phyloP scores from a whole-genome alignment of 1,139 yeast species.

The Diutina sp. region DNA sequence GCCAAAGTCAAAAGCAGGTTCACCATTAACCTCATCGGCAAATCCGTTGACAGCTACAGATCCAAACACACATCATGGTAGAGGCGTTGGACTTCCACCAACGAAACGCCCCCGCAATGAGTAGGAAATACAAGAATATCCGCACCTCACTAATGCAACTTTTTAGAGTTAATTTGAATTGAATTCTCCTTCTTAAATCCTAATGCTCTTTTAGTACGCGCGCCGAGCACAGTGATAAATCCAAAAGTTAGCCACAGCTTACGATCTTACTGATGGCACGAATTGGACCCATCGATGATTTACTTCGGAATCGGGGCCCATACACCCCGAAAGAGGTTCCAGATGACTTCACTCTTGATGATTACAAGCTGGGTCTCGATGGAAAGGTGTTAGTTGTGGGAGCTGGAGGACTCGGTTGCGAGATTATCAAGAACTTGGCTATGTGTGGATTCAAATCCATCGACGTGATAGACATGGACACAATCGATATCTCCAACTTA shows the following conservation, averaged over 20 bases:
- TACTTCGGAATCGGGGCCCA: constrained; percentile 23
- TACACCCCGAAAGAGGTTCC: constrained; percentile 22
- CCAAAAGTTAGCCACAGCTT: neutral
- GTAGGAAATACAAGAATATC: neutral
- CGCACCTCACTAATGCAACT: neutral
- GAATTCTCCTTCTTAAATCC: no score
- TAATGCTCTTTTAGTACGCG: neutral
- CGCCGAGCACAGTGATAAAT: neutral
- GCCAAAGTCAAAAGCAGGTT: neutral
- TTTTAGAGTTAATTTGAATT: no score
- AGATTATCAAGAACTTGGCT: constrained; percentile 74
- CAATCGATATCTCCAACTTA: constrained; percentile 79
- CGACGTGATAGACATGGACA: constrained; percentile 89
- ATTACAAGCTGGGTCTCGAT: constrained; percentile 14
- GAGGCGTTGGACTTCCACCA: neutral
- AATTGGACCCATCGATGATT: constrained; percentile 10
- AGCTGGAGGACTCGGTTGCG: constrained; percentile 96
- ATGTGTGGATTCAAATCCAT: constrained; percentile 63
- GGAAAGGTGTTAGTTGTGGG: constrained; percentile 52
- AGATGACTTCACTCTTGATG: constrained; percentile 19
- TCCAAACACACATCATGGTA: neutral
- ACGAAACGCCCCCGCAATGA: neutral
- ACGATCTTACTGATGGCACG: neutral
- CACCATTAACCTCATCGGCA: neutral
- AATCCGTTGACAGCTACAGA: neutral